Conservation (phyloP, 2,329 filamentous ascomycete genomes). For the Sordariomycetes sp. region DNA sequence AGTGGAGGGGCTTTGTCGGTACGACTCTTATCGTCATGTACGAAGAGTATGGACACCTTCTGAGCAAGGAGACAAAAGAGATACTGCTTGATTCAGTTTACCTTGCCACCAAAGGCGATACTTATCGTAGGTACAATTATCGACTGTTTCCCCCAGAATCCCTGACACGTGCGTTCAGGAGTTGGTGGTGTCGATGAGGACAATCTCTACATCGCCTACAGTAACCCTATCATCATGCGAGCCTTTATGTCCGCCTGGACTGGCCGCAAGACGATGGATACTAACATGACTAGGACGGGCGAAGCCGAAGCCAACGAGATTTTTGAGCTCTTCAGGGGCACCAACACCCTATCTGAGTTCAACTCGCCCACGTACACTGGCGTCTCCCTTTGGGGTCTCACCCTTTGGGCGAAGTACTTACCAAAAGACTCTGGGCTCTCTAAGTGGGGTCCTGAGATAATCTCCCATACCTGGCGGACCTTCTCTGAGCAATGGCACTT, state of each 20-base stretch:
- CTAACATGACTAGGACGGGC: constrained; percentile 49
- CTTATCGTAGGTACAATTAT: no score
- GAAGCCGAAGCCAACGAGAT: constrained; percentile 47
- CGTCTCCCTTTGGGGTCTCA: constrained; percentile 49
- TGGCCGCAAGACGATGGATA: constrained; percentile 40
- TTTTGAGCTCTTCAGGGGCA: constrained; percentile 44
- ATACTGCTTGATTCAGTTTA: constrained; percentile 43
- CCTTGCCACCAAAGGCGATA: constrained; percentile 48
- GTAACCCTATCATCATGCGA: constrained; percentile 54
- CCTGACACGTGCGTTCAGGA: no score
- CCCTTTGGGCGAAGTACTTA: constrained; percentile 51
- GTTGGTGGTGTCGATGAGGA: constrained; percentile 51
- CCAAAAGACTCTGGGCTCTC: constrained; percentile 43
- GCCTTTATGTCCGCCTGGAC: constrained; percentile 51
- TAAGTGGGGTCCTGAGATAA: constrained; percentile 39
- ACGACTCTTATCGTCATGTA: constrained; percentile 48
- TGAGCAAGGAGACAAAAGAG: constrained; percentile 21
- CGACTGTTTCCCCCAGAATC: no score
- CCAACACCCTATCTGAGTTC: constrained; percentile 52
- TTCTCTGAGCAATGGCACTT: constrained; percentile 47
- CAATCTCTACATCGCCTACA: constrained; percentile 54
- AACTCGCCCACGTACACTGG: constrained; percentile 56
- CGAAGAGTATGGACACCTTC: constrained; percentile 45
- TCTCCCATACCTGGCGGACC: constrained; percentile 41
- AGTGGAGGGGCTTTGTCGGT: constrained; percentile 56